Evolutionary conservation across 768 basidiomycete species (phyloP).

Genomic region (Leccinum longicurvipes): DNA sequence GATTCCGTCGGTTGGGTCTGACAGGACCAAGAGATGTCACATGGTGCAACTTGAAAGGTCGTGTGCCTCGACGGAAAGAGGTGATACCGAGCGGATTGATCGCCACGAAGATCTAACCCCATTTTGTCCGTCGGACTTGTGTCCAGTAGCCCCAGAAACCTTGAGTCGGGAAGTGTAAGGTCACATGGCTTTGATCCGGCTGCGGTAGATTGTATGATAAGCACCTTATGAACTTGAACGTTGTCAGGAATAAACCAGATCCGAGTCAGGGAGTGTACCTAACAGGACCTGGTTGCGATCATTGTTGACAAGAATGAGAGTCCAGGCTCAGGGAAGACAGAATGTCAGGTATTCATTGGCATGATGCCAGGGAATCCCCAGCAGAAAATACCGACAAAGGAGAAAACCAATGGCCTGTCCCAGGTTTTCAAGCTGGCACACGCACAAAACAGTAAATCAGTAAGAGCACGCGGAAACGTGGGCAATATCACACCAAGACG

Average conservation of each 20-base stretch:
- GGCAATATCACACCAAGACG: not conserved
- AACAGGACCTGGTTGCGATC: conserved; percentile 60
- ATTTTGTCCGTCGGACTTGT: conserved; percentile 40
- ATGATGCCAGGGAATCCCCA: not conserved
- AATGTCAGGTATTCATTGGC: conserved; percentile 36
- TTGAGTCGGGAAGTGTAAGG: conserved; percentile 61
- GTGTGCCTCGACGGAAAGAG: conserved; percentile 78
- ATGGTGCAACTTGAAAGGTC: not conserved
- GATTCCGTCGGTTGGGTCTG: conserved; percentile 78
- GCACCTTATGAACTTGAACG: conserved; percentile 66
- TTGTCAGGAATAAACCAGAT: conserved; percentile 34
- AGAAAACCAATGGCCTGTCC: not conserved
- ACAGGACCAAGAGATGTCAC: not conserved
- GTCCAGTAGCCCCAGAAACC: conserved; percentile 55
- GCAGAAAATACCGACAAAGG: not conserved
- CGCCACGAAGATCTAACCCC: conserved; percentile 83
- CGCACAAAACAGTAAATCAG: conserved; percentile 2
- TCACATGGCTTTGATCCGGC: conserved; percentile 47
- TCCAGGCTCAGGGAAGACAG: conserved; percentile 70
- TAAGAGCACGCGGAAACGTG: not conserved
- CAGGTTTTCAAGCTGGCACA: not conserved
- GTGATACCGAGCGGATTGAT: conserved; percentile 96
- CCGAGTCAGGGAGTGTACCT: not conserved
- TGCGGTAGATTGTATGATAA: conserved; percentile 59
- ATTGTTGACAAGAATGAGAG: conserved; percentile 59